These are phyloP conservation scores for Trichoderma sp. DNA, from an alignment of 2,329 filamentous ascomycete species.

Conservation along the genomic window DNA sequence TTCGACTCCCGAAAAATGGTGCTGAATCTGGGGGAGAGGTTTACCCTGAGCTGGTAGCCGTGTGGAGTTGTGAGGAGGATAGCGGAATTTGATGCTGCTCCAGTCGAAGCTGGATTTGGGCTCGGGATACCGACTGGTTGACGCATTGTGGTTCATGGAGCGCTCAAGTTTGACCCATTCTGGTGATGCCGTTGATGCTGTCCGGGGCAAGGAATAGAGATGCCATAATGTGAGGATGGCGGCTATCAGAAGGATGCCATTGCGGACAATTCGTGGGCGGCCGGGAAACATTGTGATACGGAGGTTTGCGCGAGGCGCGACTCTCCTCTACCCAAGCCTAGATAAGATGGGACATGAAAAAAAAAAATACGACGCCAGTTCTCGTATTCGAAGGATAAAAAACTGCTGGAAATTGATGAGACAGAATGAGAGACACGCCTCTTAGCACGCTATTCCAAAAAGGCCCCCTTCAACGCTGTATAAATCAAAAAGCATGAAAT, in stretches of 20 bases:
- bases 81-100: slow-evolving; percentile 31
- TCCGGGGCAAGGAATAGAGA: neutral
- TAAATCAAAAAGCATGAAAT: neutral
- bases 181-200: neutral
- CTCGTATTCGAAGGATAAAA: neutral
- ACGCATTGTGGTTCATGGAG: slow-evolving; percentile 33
- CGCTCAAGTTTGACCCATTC: slow-evolving; percentile 27
- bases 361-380: neutral
- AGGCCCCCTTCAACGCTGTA: neutral
- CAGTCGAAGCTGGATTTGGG: slow-evolving; percentile 39
- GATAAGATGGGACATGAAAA: neutral
- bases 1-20: slow-evolving; percentile 32
- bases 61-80: slow-evolving; percentile 27
- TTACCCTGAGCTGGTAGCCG: slow-evolving; percentile 27
- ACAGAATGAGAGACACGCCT: neutral
- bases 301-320: neutral
- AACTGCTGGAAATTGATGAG: neutral
- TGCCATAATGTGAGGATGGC: slow-evolving; percentile 10
- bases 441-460: neutral
- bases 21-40: slow-evolving; percentile 38
- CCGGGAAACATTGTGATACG: slow-evolving; percentile 7
- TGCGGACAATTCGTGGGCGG: slow-evolving; percentile 17
- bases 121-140: slow-evolving; percentile 6
- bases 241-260: slow-evolving; percentile 4
- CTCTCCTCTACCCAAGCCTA: neutral